Conservation (phyloP, 139 green algal genomes). For the Tetradesmus lagerheimii region DNA sequence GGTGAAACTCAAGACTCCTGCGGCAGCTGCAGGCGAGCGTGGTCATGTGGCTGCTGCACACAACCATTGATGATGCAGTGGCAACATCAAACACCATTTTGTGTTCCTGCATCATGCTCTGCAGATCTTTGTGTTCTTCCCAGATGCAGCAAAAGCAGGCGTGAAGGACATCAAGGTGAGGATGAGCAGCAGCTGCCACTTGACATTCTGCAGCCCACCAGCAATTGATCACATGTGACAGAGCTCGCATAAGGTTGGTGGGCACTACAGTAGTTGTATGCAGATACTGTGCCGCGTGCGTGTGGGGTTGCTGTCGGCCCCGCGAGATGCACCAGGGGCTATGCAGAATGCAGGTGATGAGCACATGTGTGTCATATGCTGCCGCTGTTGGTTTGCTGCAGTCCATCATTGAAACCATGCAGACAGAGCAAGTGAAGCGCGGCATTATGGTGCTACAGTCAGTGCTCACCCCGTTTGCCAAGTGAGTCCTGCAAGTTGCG, state of each 20-base stretch:
- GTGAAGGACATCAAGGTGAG: slow-evolving; percentile 96
- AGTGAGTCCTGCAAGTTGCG: slow-evolving; percentile 32
- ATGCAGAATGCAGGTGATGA: neutral
- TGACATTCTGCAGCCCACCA: neutral
- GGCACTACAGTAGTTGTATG: no score
- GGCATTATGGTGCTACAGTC: slow-evolving; percentile 91
- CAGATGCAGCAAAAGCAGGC: slow-evolving; percentile 93
- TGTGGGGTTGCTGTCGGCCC: no score
- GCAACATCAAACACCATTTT: neutral
- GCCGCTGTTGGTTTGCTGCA: slow-evolving; percentile 28
- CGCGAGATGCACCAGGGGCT: no score
- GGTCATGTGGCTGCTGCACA: no score
- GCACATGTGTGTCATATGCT: neutral
- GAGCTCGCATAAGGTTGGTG: no score
- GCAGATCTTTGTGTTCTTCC: slow-evolving; percentile 98
- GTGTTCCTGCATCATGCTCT: neutral
- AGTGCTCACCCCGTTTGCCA: slow-evolving; percentile 74
- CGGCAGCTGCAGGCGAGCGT: no score
- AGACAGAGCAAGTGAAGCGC: slow-evolving; percentile 80
- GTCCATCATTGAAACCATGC: slow-evolving; percentile 90
- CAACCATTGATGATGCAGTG: neutral
- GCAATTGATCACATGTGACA: neutral
- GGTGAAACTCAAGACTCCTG: no score
- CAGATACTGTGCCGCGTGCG: no score
- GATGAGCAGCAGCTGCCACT: neutral